These are phyloP conservation scores for Gnomoniopsis smithogilvyi DNA, from an alignment of 2,329 filamentous ascomycete genomes.

Conservation along the genomic window DNA sequence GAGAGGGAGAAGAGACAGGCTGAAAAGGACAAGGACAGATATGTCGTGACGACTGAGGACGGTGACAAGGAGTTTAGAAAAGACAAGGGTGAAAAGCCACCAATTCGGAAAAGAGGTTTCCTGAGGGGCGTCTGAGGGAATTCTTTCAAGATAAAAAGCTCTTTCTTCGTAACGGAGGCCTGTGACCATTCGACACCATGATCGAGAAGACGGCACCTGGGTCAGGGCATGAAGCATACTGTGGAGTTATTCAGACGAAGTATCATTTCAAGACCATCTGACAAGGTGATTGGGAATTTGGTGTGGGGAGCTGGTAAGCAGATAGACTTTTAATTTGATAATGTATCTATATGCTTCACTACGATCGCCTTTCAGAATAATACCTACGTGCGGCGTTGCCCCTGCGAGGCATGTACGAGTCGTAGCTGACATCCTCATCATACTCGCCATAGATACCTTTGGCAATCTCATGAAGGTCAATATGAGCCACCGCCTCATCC, in stretches of 20 bases:
- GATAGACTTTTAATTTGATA: neutral
- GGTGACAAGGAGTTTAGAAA: slow-evolving; percentile 27
- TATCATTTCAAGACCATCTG: too few species aligned
- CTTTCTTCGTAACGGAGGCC: too few species aligned
- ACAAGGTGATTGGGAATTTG: too few species aligned
- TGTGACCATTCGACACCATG: too few species aligned
- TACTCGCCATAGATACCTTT: slow-evolving; percentile 46
- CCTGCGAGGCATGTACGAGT: slow-evolving; percentile 8
- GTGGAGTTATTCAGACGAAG: too few species aligned
- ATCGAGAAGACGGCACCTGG: too few species aligned
- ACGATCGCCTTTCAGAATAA: slow-evolving; percentile 5
- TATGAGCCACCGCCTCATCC: slow-evolving; percentile 52
- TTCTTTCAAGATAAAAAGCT: neutral
- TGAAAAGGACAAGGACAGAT: slow-evolving; percentile 25
- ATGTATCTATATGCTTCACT: neutral
- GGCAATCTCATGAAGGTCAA: slow-evolving; percentile 53
- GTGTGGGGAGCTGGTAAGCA: too few species aligned
- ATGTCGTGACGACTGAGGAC: slow-evolving; percentile 24
- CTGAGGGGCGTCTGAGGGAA: slow-evolving; percentile 25
- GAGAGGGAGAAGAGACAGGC: slow-evolving; percentile 26
- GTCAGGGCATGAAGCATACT: too few species aligned
- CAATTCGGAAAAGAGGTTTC: slow-evolving; percentile 29
- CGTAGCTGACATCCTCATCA: slow-evolving; percentile 26
- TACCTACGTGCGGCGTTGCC: slow-evolving; percentile 15
- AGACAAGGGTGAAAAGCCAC: slow-evolving; percentile 25